Conservation (phyloP, 73 alveolate species). For the Durusdinium trenchii region DNA sequence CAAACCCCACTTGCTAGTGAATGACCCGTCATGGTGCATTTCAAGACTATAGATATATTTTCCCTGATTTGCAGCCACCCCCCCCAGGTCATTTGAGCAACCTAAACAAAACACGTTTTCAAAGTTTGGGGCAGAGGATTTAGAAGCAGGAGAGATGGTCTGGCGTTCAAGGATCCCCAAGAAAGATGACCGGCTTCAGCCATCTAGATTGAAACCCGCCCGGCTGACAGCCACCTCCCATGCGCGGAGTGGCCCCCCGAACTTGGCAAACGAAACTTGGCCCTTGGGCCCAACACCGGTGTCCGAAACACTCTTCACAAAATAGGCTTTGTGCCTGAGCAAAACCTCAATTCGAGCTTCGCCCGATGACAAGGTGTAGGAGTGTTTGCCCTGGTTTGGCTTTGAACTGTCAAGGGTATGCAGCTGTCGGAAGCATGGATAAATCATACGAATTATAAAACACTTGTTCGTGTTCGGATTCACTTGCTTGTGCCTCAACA, state of each 20-base stretch:
- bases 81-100: no score
- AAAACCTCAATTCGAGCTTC: conserved; percentile 8
- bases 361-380: not conserved
- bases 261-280: not conserved
- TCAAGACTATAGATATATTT: no score
- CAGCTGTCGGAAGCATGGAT: not conserved
- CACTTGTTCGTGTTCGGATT: no score
- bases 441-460: not conserved
- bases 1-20: no score
- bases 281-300: not conserved
- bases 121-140: no score
- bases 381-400: not conserved
- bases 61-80: no score
- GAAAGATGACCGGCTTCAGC: no score
- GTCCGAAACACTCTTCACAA: not conserved
- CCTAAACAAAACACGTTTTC: no score
- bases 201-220: conserved; percentile 28
- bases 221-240: not conserved
- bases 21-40: no score
- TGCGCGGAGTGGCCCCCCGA: not conserved
- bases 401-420: not conserved
- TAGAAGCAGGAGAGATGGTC: no score
- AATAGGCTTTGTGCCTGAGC: not conserved
- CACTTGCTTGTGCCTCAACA: no score
- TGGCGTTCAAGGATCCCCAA: no score